phyloP scores from a whole-genome alignment of 78 protist genomes.

The Polysphondylium violaceum region DNA sequence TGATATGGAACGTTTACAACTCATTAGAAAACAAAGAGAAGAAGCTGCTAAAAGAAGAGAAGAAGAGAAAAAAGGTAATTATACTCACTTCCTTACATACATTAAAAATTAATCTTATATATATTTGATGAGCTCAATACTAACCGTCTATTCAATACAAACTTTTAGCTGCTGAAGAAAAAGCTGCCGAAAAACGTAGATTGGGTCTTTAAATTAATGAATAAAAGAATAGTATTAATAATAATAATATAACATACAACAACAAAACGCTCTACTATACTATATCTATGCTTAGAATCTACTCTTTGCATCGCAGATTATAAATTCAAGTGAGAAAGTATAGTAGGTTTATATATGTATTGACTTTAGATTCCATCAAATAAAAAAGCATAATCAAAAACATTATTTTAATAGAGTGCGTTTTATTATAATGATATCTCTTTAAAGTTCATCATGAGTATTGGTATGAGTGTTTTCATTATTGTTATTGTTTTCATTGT shows the following conservation, averaged over 20 bases:
- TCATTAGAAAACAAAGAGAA: slow-evolving; percentile 79
- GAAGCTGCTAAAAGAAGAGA: slow-evolving; percentile 77
- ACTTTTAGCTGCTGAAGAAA: slow-evolving; percentile 45
- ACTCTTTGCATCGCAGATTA: no score
- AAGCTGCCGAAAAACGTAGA: slow-evolving; percentile 41
- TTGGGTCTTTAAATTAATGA: not conserved
- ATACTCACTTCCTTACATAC: not conserved
- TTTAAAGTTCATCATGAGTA: slow-evolving; percentile 68
- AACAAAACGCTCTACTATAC: no score
- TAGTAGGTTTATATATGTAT: no score
- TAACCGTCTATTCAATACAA: no score
- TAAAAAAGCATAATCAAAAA: not conserved
- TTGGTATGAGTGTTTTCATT: not conserved
- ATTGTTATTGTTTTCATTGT: slow-evolving; percentile 25
- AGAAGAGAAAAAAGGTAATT: slow-evolving; percentile 68
- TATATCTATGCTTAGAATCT: no score
- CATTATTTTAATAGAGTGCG: not conserved
- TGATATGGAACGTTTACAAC: slow-evolving; percentile 51
- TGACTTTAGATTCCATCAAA: not conserved
- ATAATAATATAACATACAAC: not conserved
- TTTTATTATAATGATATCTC: not conserved
- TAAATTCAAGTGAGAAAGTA: no score
- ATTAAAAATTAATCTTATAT: no score
- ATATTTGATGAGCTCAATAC: no score
- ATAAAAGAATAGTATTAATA: not conserved